Conservation (phyloP, 768 basidiomycete species). For the Trametes coccinea region DNA sequence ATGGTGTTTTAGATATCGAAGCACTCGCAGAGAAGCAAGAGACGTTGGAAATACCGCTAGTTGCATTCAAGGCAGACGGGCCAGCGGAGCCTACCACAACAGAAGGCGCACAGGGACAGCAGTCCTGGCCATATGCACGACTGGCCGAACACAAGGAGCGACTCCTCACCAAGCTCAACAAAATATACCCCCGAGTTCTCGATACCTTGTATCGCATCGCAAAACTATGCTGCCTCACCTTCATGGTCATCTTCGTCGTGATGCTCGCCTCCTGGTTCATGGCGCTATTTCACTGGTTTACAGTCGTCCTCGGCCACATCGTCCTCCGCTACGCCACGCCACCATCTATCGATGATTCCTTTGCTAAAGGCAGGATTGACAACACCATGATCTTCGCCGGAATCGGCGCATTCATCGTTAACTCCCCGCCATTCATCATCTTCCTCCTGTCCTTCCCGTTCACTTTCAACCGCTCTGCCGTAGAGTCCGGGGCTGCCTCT, state of each 20-base stretch:
- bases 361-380: not conserved
- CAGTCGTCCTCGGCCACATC: conserved; percentile 12
- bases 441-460: conserved; percentile 14
- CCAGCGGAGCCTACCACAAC: too few species aligned
- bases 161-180: not conserved
- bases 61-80: too few species aligned
- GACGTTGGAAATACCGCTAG: too few species aligned
- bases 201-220: not conserved
- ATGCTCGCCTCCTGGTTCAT: conserved; percentile 8
- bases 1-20: too few species aligned
- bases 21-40: too few species aligned
- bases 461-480: conserved; percentile 13
- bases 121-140: too few species aligned
- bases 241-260: conserved; percentile 16
- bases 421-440: conserved; percentile 10
- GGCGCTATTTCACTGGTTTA: conserved; percentile 12
- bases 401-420: conserved; percentile 12
- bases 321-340: conserved; percentile 9
- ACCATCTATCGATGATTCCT: not conserved
- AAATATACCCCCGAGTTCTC: not conserved
- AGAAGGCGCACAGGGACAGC: too few species aligned
- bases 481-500: conserved; percentile 6
- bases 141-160: too few species aligned
- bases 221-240: not conserved
- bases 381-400: conserved; percentile 14